Evolutionary conservation across 257 asterid genomes (phyloP).

Genomic region (Przewalskia tangutica): DNA sequence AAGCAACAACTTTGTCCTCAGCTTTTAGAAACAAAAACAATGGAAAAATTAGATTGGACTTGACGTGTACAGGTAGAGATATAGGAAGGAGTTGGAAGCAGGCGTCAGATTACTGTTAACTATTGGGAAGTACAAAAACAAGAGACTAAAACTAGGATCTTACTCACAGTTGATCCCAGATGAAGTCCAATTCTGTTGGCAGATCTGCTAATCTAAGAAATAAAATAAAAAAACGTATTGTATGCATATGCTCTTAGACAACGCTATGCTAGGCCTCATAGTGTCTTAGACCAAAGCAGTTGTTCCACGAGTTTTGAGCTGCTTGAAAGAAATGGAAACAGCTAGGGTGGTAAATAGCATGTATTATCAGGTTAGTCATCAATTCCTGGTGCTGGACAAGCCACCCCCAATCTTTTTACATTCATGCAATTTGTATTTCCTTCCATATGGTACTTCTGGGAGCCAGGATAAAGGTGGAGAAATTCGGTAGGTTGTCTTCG

Average conservation of each 20-base stretch:
- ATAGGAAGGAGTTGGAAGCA: background rate
- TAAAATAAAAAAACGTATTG: background rate
- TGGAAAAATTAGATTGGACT: background rate
- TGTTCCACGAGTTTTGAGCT: background rate
- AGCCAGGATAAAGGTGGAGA: background rate
- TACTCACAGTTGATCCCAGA: background rate
- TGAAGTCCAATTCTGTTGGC: background rate
- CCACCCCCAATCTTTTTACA: background rate
- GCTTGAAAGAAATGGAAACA: background rate
- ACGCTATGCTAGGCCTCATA: background rate
- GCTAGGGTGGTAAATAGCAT: background rate
- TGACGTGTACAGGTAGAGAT: background rate
- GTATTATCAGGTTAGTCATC: background rate
- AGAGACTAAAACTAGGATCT: background rate
- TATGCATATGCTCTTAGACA: background rate
- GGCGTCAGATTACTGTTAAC: background rate
- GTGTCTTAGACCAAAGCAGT: background rate
- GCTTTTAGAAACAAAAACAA: background rate
- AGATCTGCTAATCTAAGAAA: background rate
- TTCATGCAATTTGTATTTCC: background rate
- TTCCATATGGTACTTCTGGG: background rate
- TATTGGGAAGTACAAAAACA: background rate
- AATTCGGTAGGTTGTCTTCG: background rate
- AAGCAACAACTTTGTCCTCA: background rate
- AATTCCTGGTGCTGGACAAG: background rate